phyloP scores from a whole-genome alignment of 2,329 filamentous ascomycete species.

The Dactylellina leptospora region DNA sequence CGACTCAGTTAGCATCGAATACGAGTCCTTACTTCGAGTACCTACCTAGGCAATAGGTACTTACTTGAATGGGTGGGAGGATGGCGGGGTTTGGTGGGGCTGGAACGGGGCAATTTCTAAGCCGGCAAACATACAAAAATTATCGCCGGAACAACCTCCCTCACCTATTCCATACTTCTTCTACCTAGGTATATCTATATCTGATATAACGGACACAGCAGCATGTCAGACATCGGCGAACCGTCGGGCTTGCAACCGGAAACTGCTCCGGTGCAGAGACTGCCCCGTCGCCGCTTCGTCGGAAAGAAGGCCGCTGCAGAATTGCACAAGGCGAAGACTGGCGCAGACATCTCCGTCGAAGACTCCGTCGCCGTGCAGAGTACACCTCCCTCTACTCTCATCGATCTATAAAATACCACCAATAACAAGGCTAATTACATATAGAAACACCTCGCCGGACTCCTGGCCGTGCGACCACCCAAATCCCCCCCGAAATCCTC shows the following conservation, averaged over 20 bases:
- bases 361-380: conserved; percentile 75
- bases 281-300: conserved; percentile 92
- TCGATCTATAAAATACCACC: conserved; percentile 14
- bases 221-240: conserved; percentile 13
- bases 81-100: too few relatives aligned
- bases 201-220: neutral
- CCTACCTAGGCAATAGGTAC: too few relatives aligned
- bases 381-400: conserved; percentile 61
- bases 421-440: neutral
- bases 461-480: conserved; percentile 82
- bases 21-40: too few relatives aligned
- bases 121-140: too few relatives aligned
- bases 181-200: too few relatives aligned
- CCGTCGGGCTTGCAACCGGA: conserved; percentile 58
- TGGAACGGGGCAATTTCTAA: too few relatives aligned
- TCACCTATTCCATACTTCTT: neutral
- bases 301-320: conserved; percentile 78
- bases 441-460: conserved; percentile 71
- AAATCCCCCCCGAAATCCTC: conserved; percentile 86
- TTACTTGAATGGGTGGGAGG: too few relatives aligned
- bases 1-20: too few relatives aligned
- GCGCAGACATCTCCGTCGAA: conserved; percentile 59
- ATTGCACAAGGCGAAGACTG: conserved; percentile 64
- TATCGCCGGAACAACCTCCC: neutral
- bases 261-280: conserved; percentile 65